These are phyloP conservation scores for Lasiodiplodia theobromae DNA, from an alignment of 2,329 filamentous ascomycete genomes.

Conservation along the genomic window DNA sequence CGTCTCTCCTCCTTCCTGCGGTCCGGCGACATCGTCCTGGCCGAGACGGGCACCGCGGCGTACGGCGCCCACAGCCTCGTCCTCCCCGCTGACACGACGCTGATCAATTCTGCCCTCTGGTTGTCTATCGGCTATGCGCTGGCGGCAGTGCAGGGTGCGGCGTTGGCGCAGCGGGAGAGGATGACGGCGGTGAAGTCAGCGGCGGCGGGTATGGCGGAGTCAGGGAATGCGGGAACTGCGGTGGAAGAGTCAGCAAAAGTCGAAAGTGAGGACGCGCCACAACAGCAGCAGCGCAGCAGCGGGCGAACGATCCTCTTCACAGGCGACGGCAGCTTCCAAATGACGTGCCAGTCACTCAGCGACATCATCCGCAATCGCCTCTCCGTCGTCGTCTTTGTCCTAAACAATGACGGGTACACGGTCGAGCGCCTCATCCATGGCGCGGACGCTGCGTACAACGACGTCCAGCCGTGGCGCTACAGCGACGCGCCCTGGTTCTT, in stretches of 20 bases:
- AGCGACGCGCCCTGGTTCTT: constrained; percentile 34
- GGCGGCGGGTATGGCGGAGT: no score
- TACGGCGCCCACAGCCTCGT: constrained; percentile 21
- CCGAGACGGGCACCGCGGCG: constrained; percentile 64
- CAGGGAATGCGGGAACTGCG: no score
- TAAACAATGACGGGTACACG: constrained; percentile 50
- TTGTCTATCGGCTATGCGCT: constrained; percentile 68
- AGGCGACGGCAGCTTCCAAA: constrained; percentile 48
- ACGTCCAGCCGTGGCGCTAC: constrained; percentile 37
- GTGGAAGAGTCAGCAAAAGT: no score
- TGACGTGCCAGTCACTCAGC: constrained; percentile 47
- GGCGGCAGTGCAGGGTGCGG: constrained; percentile 62
- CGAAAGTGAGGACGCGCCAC: constrained; percentile 31
- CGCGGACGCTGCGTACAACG: constrained; percentile 35
- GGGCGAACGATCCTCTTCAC: constrained; percentile 41
- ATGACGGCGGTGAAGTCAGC: no score
- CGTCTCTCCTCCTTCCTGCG: constrained; percentile 53
- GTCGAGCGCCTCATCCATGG: constrained; percentile 51
- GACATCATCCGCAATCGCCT: constrained; percentile 46
- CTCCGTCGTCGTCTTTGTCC: constrained; percentile 43
- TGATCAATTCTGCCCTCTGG: constrained; percentile 54
- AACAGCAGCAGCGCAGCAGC: no score
- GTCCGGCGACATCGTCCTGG: constrained; percentile 63
- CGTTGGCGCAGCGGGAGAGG: constrained; percentile 42
- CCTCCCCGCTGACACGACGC: constrained; percentile 57